These are phyloP conservation scores for Spathaspora girioi DNA, from an alignment of 805 yeast genomes.

Conservation along the genomic window DNA sequence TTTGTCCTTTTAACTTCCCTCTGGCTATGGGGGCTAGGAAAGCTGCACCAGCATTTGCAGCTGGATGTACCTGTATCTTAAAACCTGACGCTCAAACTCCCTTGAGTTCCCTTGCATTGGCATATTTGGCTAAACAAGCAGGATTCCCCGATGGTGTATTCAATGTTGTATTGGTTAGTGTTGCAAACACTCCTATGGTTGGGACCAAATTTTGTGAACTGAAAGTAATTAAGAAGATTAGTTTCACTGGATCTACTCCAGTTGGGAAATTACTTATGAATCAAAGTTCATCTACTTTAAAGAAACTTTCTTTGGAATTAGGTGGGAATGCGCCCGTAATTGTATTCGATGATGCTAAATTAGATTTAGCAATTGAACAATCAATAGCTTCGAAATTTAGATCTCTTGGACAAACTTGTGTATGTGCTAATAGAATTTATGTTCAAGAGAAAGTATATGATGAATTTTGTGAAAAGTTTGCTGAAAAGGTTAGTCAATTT, in stretches of 20 bases:
- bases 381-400: conserved; percentile 67
- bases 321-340: conserved; percentile 84
- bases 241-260: conserved; percentile 76
- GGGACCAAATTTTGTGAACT: conserved; percentile 55
- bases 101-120: conserved; percentile 55
- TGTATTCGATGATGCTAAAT: conserved; percentile 69
- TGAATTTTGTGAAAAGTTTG: conserved; percentile 49
- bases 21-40: conserved; percentile 65
- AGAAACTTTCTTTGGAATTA: conserved; percentile 68
- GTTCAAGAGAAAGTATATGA: conserved; percentile 66
- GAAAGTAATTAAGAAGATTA: conserved; percentile 56
- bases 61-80: conserved; percentile 57
- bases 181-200: conserved; percentile 48
- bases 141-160: conserved; percentile 59
- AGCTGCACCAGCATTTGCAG: conserved; percentile 63
- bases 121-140: conserved; percentile 51
- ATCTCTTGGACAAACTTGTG: conserved; percentile 79
- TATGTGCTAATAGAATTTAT: conserved; percentile 71
- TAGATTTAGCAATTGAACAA: conserved; percentile 64
- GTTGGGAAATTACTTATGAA: conserved; percentile 67
- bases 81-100: conserved; percentile 66
- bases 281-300: conserved; percentile 59
- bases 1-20: conserved; percentile 70
- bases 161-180: conserved; percentile 47
- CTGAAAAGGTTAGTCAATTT: conserved; percentile 43